Base-by-base conservation (phyloP, 2,329 filamentous ascomycete species). In the Chaetomium globosum region DNA sequence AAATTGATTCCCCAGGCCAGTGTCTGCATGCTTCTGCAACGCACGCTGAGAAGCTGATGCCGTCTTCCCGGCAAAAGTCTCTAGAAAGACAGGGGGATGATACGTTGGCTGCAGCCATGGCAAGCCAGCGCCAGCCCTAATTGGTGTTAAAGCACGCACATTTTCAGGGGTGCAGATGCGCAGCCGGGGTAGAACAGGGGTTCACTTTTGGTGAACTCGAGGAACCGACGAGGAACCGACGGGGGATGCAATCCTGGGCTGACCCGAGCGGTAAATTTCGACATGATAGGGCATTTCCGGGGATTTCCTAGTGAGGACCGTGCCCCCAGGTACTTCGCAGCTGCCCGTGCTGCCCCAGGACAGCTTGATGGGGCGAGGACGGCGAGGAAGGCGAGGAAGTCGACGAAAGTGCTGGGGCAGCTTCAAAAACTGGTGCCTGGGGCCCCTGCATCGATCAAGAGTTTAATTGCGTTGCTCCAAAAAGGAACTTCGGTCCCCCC, bases 371-470 rank as follows among this genome's bases (percentile, higher is more conserved):
- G n/a, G n/a, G n/a, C n/a, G n/a, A n/a, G n/a, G n/a, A n/a, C n/a
- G n/a, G n/a, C n/a, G n/a, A n/a, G n/a, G n/a, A n/a, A n/a, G 26
- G 26, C 26, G 31, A 33, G 31, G 31, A 33, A 33, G 36, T 1
- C 16, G 39, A 16, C 16, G 39, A 43, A 43, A 19, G 16, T 43
- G 39, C 33, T 36, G 33, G 33, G 31, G 39, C 19, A 43, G 16
- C 13, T n/a, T n/a, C 39, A 43, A n/a, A 43, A 43, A 16, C 39
- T 43, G 39, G 39, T 53, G 31, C n/a, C 23, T 49, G 28, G 21
- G 16, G 55, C 31, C 64, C 64, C 64, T 66, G 64, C 64, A 33
- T 23, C 46, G 64, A 63, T 59, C 64, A n/a, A 12, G 36, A 62
- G 39, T 63, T 66, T 60, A 60, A 66, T 60, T 66, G 21, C 49